Evolutionary conservation across 768 basidiomycete genomes (phyloP).

Genomic region (Macrolepiota dolichaula): DNA sequence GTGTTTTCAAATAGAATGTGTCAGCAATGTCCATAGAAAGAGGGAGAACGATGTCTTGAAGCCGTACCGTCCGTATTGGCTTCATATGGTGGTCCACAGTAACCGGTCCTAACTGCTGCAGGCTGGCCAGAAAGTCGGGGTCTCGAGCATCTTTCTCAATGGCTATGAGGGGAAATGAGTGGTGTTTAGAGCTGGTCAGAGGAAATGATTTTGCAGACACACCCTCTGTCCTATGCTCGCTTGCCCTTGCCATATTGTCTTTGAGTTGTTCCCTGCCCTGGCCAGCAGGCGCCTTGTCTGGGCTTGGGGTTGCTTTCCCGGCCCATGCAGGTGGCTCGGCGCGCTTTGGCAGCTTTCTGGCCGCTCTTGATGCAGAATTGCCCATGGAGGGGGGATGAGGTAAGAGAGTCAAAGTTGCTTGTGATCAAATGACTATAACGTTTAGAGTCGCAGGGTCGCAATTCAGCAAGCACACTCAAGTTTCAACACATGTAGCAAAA

Average conservation of each 20-base stretch:
- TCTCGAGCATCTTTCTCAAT: constrained; percentile 67
- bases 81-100: constrained; percentile 53
- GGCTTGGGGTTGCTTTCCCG: constrained; percentile 35
- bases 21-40: not conserved
- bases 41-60: not conserved
- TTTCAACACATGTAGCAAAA: not conserved
- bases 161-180: constrained; percentile 29
- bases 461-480: not conserved
- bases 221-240: constrained; percentile 53
- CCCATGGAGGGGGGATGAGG: constrained; percentile 47
- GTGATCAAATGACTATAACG: not conserved
- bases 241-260: constrained; percentile 36
- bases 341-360: constrained; percentile 50
- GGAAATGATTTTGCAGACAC: not conserved
- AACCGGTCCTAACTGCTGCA: constrained; percentile 64
- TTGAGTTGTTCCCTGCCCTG: not conserved
- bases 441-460: not conserved
- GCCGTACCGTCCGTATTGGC: constrained; percentile 1
- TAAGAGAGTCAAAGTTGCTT: not conserved
- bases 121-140: constrained; percentile 65
- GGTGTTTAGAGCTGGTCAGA: not conserved
- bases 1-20: no score
- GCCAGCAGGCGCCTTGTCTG: constrained; percentile 11
- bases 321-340: constrained; percentile 44
- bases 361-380: constrained; percentile 54